These are phyloP conservation scores for Millerozyma acaciae DNA, from an alignment of 805 yeast genomes.

Conservation along the genomic window DNA sequence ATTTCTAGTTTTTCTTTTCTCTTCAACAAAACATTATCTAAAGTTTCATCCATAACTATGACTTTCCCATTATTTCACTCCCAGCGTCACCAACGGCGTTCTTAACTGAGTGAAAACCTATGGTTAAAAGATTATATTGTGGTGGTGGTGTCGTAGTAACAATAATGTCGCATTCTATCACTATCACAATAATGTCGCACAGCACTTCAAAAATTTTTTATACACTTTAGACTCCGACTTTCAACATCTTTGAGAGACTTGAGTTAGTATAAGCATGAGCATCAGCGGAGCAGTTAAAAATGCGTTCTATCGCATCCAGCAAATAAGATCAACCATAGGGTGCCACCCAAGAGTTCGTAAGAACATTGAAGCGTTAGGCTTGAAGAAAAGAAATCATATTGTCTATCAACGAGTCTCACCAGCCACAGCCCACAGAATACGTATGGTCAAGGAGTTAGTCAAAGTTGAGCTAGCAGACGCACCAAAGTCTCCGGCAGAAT, in stretches of 20 bases:
- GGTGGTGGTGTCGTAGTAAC: too few relatives aligned
- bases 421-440: slow-evolving; percentile 78
- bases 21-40: slow-evolving; percentile 10
- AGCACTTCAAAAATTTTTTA: too few relatives aligned
- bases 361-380: slow-evolving; percentile 70
- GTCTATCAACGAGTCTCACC: slow-evolving; percentile 73
- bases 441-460: slow-evolving; percentile 81
- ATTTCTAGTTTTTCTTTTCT: slow-evolving; percentile 14
- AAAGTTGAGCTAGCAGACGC: slow-evolving; percentile 69
- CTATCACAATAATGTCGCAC: too few relatives aligned
- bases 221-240: too few relatives aligned
- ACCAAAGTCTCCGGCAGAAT: slow-evolving; percentile 46
- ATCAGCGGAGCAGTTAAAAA: slow-evolving; percentile 14
- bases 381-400: slow-evolving; percentile 67
- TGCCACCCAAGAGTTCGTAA: slow-evolving; percentile 65
- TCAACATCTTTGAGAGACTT: too few relatives aligned
- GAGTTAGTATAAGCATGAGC: too few relatives aligned
- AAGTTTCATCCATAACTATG: slow-evolving; percentile 12
- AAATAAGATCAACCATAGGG: slow-evolving; percentile 80
- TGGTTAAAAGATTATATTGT: too few relatives aligned
- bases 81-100: too few relatives aligned
- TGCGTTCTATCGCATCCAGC: slow-evolving; percentile 56
- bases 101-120: too few relatives aligned
- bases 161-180: too few relatives aligned
- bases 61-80: too few relatives aligned